These are phyloP conservation scores for Suillus luteus DNA, from an alignment of 768 basidiomycete species.

Conservation along the genomic window DNA sequence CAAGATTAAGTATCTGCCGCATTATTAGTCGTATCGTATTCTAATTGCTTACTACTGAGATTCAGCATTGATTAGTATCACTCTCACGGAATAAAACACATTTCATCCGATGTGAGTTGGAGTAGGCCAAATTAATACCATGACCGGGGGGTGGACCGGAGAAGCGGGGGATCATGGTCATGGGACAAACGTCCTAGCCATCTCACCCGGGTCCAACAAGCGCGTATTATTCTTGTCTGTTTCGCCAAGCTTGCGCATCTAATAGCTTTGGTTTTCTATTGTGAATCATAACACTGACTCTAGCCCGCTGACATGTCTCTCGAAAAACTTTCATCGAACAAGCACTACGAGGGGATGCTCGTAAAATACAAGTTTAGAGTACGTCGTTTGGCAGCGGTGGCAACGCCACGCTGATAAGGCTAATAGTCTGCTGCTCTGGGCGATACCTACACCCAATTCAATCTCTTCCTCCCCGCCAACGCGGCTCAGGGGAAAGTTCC, in stretches of 20 bases:
- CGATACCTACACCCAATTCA: conserved; percentile 74
- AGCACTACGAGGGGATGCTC: conserved; percentile 78
- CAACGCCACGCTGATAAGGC: conserved; percentile 1
- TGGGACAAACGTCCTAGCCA: background rate
- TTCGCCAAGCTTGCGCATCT: background rate
- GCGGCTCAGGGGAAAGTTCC: conserved; percentile 59
- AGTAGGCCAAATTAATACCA: conserved; percentile 1
- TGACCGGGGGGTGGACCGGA: conserved; percentile 6
- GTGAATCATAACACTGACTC: conserved; percentile 18
- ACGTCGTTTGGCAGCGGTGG: conserved; percentile 18
- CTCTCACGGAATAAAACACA: conserved; percentile 3
- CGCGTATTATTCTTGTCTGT: conserved; percentile 4
- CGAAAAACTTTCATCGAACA: conserved; percentile 74
- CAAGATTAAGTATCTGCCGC: conserved; percentile 1
- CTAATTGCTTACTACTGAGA: background rate
- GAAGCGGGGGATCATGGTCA: conserved; percentile 2
- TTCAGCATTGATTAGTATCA: background rate
- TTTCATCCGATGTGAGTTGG: background rate
- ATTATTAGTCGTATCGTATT: conserved; percentile 3
- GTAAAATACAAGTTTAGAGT: conserved; percentile 88
- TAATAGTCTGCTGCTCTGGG: conserved; percentile 70
- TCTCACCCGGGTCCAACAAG: conserved; percentile 4
- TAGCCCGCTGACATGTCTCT: conserved; percentile 36
- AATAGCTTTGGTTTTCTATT: conserved; percentile 6
- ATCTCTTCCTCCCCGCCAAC: conserved; percentile 80